Conservation (phyloP, 345 rosid genomes). For the Mangifera indica region DNA sequence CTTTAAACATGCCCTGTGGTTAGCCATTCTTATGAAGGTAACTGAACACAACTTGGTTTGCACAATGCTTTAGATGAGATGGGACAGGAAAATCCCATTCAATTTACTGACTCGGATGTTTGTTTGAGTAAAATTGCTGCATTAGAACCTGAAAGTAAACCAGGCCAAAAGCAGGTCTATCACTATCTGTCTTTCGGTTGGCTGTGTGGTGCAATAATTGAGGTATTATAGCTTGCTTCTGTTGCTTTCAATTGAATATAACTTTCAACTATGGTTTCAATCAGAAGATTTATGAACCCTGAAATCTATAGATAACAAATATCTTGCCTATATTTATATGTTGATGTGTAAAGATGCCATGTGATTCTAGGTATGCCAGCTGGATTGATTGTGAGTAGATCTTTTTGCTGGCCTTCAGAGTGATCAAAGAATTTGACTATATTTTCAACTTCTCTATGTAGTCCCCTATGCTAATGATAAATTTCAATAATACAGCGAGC, state of each 20-base stretch:
- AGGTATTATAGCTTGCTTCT: slow-evolving; percentile 45
- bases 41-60: slow-evolving; percentile 30
- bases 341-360: background rate
- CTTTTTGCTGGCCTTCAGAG: background rate
- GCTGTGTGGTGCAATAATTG: slow-evolving; percentile 93
- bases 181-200: slow-evolving; percentile 88
- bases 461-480: slow-evolving; percentile 14
- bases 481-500: slow-evolving; percentile 54
- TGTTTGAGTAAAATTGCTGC: slow-evolving; percentile 62
- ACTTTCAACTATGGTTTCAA: background rate
- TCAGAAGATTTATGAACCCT: background rate
- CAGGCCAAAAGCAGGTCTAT: slow-evolving; percentile 75
- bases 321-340: background rate
- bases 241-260: background rate
- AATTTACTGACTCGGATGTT: slow-evolving; percentile 72
- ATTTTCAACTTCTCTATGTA: background rate
- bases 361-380: background rate
- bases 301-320: background rate
- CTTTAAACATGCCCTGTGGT: background rate
- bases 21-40: background rate
- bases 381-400: background rate
- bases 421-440: background rate
- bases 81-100: slow-evolving; percentile 56
- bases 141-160: slow-evolving; percentile 71
- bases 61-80: slow-evolving; percentile 66